A percentile compares a stretch with the other conserved stretches of the same genome.
These are phyloP conservation scores for Ustilago tritici DNA, from an alignment of 1,284 basidiomycete genomes.

Conservation along the genomic window DNA sequence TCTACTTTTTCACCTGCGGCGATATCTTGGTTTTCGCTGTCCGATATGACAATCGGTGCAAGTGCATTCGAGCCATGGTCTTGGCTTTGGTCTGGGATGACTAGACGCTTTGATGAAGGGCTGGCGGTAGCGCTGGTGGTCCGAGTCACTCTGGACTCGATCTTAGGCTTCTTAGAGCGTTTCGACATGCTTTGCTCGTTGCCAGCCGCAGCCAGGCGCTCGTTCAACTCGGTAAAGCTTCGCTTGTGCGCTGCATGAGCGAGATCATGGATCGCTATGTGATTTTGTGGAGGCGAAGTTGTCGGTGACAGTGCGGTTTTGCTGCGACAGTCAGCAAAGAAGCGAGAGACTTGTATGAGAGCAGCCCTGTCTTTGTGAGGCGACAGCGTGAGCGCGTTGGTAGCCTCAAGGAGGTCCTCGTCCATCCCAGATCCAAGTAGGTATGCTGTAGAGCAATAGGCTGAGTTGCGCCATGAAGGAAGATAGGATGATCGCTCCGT, in stretches of 20 bases:
- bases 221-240: neutral
- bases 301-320: neutral
- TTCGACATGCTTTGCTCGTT: slow-evolving; percentile 12
- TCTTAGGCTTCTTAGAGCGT: slow-evolving; percentile 15
- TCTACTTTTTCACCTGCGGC: neutral
- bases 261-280: neutral
- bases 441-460: slow-evolving; percentile 3
- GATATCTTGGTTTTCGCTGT: slow-evolving; percentile 11
- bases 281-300: slow-evolving; percentile 5
- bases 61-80: slow-evolving; percentile 3
- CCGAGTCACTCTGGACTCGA: neutral
- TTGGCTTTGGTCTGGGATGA: neutral
- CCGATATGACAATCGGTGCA: slow-evolving; percentile 30
- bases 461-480: slow-evolving; percentile 3
- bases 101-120: neutral
- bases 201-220: neutral
- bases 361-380: slow-evolving; percentile 16
- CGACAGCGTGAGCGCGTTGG: slow-evolving; percentile 27
- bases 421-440: slow-evolving; percentile 19
- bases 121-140: neutral
- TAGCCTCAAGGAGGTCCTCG: slow-evolving; percentile 30
- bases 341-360: neutral
- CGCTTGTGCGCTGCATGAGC: neutral
- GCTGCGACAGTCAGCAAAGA: neutral
- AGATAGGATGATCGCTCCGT: neutral